These are phyloP conservation scores for Penicillium robsamsonii DNA, from an alignment of 495 filamentous ascomycete genomes.

Conservation along the genomic window DNA sequence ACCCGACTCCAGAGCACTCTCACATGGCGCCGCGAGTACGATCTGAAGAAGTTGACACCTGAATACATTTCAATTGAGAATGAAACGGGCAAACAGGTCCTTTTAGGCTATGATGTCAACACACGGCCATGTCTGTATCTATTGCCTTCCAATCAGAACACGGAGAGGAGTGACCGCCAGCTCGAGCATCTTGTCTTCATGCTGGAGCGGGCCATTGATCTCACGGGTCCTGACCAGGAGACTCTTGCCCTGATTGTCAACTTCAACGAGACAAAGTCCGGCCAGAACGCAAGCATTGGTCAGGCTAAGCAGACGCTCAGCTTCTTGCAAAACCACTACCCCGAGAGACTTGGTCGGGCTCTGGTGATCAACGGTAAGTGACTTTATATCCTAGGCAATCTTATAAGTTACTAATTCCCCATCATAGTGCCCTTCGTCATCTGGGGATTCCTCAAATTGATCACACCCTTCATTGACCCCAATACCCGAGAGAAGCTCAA, in stretches of 20 bases:
- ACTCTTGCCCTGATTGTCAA: constrained; percentile 82
- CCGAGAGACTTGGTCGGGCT: constrained; percentile 85
- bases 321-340: constrained; percentile 93
- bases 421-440: constrained; percentile 79
- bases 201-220: constrained; percentile 83
- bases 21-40: constrained; percentile 87
- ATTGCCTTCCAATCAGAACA: constrained; percentile 87
- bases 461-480: constrained; percentile 95
- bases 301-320: constrained; percentile 76
- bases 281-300: constrained; percentile 70
- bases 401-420: constrained; percentile 4
- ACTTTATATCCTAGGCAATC: background rate
- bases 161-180: constrained; percentile 81
- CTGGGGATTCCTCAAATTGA: constrained; percentile 87
- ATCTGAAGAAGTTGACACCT: constrained; percentile 65
- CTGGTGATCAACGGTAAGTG: constrained; percentile 79
- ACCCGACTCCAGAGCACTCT: constrained; percentile 76
- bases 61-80: constrained; percentile 89
- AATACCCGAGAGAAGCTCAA: constrained; percentile 86
- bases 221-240: constrained; percentile 84
- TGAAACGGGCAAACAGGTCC: constrained; percentile 91
- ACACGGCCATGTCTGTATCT: constrained; percentile 85
- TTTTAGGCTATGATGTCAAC: constrained; percentile 82
- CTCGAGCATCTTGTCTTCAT: constrained; percentile 93
- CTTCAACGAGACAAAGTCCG: constrained; percentile 75